Conservation (phyloP, 192 early-diverging fungal genomes). For the Funneliformis geosporum region DNA sequence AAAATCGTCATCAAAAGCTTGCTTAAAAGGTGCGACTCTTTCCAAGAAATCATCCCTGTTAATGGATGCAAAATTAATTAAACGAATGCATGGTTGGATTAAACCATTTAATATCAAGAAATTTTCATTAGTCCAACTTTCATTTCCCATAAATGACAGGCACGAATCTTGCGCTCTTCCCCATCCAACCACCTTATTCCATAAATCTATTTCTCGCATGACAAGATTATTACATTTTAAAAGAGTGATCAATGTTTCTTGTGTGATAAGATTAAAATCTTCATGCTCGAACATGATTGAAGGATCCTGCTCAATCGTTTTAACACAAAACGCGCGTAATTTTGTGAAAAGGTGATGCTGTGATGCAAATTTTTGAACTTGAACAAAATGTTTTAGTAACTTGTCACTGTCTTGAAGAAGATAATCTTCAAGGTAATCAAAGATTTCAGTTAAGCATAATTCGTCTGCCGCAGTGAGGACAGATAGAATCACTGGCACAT, state of each 20-base stretch:
- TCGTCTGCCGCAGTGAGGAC: neutral
- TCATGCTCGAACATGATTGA: neutral
- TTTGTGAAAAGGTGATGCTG: neutral
- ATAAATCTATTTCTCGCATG: neutral
- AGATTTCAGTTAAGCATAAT: neutral
- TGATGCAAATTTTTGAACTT: neutral
- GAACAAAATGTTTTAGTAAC: neutral
- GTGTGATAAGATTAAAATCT: neutral
- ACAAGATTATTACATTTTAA: neutral
- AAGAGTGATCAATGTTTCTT: neutral
- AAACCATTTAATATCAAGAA: neutral
- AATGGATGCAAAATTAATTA: neutral
- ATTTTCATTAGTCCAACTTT: neutral
- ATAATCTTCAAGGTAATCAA: neutral
- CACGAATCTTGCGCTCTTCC: neutral
- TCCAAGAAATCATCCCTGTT: neutral
- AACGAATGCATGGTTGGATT: neutral
- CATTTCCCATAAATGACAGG: neutral
- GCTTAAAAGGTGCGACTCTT: neutral
- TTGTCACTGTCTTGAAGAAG: neutral
- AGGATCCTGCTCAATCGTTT: neutral
- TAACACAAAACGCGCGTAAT: neutral
- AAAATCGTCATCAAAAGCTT: neutral
- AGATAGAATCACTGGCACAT: neutral
- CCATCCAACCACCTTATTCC: neutral